Conservation (phyloP, 306 rosid genomes). For the Trifolium fragiferum region DNA sequence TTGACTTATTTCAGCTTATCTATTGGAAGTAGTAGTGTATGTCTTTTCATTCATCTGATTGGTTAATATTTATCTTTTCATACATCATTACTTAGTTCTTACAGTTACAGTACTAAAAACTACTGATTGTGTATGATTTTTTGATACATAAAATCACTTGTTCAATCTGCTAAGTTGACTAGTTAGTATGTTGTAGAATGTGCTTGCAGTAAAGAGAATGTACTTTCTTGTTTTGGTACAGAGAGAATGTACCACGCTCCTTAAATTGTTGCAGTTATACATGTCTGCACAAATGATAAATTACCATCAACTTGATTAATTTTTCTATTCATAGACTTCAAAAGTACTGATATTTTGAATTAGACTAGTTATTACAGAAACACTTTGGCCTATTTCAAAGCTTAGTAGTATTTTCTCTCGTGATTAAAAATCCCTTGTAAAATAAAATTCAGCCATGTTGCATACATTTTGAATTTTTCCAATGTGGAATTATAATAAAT, state of each 20-base stretch:
- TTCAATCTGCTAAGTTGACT: too few relatives aligned
- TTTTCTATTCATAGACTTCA: too few relatives aligned
- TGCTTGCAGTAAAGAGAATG: neutral
- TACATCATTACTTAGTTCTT: neutral
- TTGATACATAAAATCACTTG: too few relatives aligned
- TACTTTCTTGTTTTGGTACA: neutral
- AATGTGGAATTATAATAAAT: neutral
- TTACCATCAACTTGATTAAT: too few relatives aligned
- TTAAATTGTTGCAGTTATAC: neutral
- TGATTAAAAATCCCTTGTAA: neutral
- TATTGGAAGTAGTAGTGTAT: neutral
- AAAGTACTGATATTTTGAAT: too few relatives aligned
- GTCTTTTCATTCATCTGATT: neutral
- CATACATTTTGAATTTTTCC: neutral
- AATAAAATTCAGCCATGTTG: neutral
- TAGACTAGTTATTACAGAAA: neutral
- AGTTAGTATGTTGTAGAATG: too few relatives aligned
- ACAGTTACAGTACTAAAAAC: too few relatives aligned
- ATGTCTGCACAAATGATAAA: neutral
- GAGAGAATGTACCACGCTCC: too few relatives aligned
- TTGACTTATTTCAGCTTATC: neutral
- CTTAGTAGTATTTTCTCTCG: neutral
- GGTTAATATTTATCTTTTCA: neutral
- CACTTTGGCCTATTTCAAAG: neutral
- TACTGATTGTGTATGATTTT: too few relatives aligned